A percentile compares a stretch with the other conserved stretches of the same genome.
Conservation (phyloP, 108 stramenopile genomes). For the Skeletonema marinoi region DNA sequence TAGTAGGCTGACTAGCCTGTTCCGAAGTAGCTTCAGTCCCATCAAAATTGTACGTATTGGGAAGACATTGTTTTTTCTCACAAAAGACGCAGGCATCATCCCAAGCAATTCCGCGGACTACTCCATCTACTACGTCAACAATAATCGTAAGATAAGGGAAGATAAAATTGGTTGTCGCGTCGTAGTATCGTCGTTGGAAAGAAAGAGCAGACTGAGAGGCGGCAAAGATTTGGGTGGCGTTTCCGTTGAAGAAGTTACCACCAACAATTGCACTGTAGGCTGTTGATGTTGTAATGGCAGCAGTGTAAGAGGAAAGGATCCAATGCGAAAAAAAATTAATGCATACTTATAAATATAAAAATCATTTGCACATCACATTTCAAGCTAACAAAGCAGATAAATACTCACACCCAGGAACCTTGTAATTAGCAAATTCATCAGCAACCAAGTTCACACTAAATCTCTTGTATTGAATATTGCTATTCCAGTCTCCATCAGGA, state of each 20-base stretch:
- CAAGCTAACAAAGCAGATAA: neutral
- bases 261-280: slow-evolving; percentile 25
- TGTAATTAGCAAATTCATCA: slow-evolving; percentile 48
- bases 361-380: neutral
- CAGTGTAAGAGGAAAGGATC: neutral
- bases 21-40: slow-evolving; percentile 49
- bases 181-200: slow-evolving; percentile 68
- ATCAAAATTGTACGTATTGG: slow-evolving; percentile 81
- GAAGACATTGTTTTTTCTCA: slow-evolving; percentile 43
- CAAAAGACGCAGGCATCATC: slow-evolving; percentile 93
- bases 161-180: slow-evolving; percentile 38
- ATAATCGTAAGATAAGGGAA: slow-evolving; percentile 88
- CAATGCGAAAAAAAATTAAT: neutral
- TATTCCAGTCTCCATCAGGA: slow-evolving; percentile 42
- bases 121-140: slow-evolving; percentile 83
- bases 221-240: slow-evolving; percentile 37
- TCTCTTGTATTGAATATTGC: slow-evolving; percentile 32
- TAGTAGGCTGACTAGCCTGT: slow-evolving; percentile 45
- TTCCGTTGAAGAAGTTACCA: slow-evolving; percentile 1
- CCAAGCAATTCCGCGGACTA: slow-evolving; percentile 85
- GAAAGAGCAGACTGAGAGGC: slow-evolving; percentile 41
- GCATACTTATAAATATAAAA: neutral
- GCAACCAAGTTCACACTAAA: slow-evolving; percentile 37
- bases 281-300: neutral
- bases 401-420: slow-evolving; percentile 42